Conservation (phyloP, 257 asterid genomes). For the Solanum bulbocastanum region DNA sequence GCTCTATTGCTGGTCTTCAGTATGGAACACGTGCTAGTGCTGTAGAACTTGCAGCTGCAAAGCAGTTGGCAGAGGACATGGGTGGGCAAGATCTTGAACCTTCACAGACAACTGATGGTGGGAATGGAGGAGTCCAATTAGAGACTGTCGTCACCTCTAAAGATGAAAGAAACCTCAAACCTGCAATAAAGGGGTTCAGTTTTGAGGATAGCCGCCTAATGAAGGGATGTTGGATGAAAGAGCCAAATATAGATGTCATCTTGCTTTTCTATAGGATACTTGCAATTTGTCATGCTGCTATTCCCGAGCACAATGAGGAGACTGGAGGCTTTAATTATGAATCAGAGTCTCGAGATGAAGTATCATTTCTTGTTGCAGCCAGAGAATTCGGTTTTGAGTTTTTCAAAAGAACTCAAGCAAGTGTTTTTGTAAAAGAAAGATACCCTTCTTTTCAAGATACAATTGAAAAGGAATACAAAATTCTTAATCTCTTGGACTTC, state of each 20-base stretch:
- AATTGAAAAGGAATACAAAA: slow-evolving; percentile 76
- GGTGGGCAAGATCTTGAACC: no score
- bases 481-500: slow-evolving; percentile 86
- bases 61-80: slow-evolving; percentile 61
- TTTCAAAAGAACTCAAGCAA: slow-evolving; percentile 69
- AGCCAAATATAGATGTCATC: slow-evolving; percentile 2
- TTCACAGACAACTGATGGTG: no score
- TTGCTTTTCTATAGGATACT: slow-evolving; percentile 69
- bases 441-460: slow-evolving; percentile 59
- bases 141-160: no score
- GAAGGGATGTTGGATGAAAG: slow-evolving; percentile 62
- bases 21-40: slow-evolving; percentile 77
- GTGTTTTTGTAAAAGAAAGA: slow-evolving; percentile 57
- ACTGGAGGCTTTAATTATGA: slow-evolving; percentile 61
- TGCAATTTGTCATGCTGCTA: slow-evolving; percentile 75
- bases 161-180: no score
- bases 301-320: slow-evolving; percentile 72
- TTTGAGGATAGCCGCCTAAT: slow-evolving; percentile 65
- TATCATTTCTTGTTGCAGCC: slow-evolving; percentile 83
- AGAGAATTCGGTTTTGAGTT: slow-evolving; percentile 92
- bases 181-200: slow-evolving; percentile 65
- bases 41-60: slow-evolving; percentile 82
- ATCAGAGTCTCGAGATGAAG: slow-evolving; percentile 91
- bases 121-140: slow-evolving; percentile 22
- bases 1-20: slow-evolving; percentile 76